These are phyloP conservation scores for Sanghuangporus sanghuang DNA, from an alignment of 1,284 basidiomycete genomes.

Conservation along the genomic window DNA sequence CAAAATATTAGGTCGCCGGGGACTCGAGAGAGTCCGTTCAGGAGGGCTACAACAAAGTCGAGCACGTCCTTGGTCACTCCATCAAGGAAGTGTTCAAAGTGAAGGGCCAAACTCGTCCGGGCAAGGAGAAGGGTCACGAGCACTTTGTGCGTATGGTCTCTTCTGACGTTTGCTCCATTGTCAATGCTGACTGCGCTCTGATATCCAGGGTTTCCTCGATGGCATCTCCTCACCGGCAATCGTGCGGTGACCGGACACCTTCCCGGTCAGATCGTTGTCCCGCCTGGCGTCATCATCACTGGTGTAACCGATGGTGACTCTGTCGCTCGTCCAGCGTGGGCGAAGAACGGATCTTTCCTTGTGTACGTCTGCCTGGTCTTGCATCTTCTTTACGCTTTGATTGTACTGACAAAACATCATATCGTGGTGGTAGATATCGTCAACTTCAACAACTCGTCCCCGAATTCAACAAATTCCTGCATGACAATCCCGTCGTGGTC, in stretches of 20 bases:
- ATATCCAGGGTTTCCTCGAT: conserved; percentile 35
- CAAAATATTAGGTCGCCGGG: conserved; percentile 24
- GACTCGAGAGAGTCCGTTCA: conserved; percentile 24
- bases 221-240: conserved; percentile 43
- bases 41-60: conserved; percentile 23
- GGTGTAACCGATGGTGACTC: conserved; percentile 33
- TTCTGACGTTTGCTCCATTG: background rate
- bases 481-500: conserved; percentile 34
- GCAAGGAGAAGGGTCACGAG: conserved; percentile 31
- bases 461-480: conserved; percentile 47
- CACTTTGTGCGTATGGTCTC: conserved; percentile 23
- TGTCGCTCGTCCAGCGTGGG: conserved; percentile 38
- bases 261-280: conserved; percentile 36
- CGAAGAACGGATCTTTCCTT: conserved; percentile 48
- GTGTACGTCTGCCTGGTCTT: conserved; percentile 22
- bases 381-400: background rate
- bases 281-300: conserved; percentile 34
- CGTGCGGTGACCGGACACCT: conserved; percentile 33
- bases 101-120: conserved; percentile 30
- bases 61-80: conserved; percentile 24
- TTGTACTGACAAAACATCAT: background rate
- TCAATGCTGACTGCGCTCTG: background rate
- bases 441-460: conserved; percentile 50
- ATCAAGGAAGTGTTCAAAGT: conserved; percentile 29
- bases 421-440: conserved; percentile 33